Evolutionary conservation across 176 grass and related monocot genomes (phyloP).

Genomic region (Oryza rufipogon): DNA sequence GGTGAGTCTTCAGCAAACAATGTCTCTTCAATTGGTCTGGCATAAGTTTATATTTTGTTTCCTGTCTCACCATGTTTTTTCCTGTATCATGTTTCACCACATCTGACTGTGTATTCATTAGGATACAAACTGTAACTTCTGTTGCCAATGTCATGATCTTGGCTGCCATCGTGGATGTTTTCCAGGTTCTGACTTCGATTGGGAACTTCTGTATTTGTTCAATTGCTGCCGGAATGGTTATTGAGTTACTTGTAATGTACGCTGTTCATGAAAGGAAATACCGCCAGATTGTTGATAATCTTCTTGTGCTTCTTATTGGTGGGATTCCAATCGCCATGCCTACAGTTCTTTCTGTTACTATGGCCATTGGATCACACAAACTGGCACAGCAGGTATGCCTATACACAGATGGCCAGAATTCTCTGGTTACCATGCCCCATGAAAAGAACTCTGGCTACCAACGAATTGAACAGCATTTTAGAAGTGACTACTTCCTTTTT

Average conservation of each 20-base stretch:
- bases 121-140: background rate
- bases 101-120: background rate
- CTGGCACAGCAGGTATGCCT: slow-evolving; percentile 60
- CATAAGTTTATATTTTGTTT: background rate
- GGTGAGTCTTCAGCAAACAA: slow-evolving; percentile 41
- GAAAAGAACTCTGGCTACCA: background rate
- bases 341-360: slow-evolving; percentile 77
- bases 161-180: slow-evolving; percentile 19
- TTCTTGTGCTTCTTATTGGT: slow-evolving; percentile 73
- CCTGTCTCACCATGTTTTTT: background rate
- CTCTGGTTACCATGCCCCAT: no score
- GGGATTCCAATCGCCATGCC: slow-evolving; percentile 82
- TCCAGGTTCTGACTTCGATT: slow-evolving; percentile 71
- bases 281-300: slow-evolving; percentile 68
- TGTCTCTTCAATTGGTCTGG: background rate
- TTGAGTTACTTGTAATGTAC: slow-evolving; percentile 65
- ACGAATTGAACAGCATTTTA: slow-evolving; percentile 20
- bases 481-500: slow-evolving; percentile 1
- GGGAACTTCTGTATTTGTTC: slow-evolving; percentile 85
- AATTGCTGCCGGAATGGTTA: slow-evolving; percentile 64
- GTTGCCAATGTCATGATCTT: slow-evolving; percentile 4
- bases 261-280: slow-evolving; percentile 47
- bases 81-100: background rate
- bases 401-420: slow-evolving; percentile 3
- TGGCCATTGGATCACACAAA: slow-evolving; percentile 79